Conservation (phyloP, 2,329 filamentous ascomycete genomes). For the Phialemonium atrogriseum region DNA sequence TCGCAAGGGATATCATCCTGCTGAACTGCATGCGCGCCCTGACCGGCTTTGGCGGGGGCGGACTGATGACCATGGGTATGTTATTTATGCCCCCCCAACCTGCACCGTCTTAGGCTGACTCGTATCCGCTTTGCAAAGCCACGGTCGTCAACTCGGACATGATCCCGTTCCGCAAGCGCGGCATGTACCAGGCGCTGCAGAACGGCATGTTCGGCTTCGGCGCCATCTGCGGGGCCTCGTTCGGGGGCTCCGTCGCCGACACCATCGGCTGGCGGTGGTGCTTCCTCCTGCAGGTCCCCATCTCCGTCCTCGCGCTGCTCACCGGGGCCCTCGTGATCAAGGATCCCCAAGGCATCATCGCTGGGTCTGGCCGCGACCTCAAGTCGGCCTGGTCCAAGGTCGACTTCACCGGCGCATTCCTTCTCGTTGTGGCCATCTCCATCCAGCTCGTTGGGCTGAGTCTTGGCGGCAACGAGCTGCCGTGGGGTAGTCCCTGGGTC, state of each 20-base stretch:
- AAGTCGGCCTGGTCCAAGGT: constrained; percentile 42
- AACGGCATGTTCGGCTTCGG: constrained; percentile 56
- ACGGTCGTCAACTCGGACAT: constrained; percentile 56
- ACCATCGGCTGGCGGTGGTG: constrained; percentile 61
- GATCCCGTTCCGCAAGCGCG: constrained; percentile 46
- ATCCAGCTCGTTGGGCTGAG: constrained; percentile 47
- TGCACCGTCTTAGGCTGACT: neutral
- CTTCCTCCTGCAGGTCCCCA: constrained; percentile 53
- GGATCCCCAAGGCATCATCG: constrained; percentile 28
- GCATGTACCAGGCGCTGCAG: constrained; percentile 53
- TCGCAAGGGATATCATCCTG: constrained; percentile 48
- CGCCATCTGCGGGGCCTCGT: constrained; percentile 52
- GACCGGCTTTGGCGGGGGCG: constrained; percentile 62
- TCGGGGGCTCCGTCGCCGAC: constrained; percentile 58
- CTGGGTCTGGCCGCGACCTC: constrained; percentile 17
- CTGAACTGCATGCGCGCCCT: constrained; percentile 59
- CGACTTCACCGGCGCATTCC: constrained; percentile 47
- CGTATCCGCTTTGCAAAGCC: constrained; percentile 25
- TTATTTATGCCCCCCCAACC: constrained; percentile 3
- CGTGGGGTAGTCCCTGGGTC: constrained; percentile 42
- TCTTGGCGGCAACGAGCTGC: constrained; percentile 45
- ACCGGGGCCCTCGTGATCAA: constrained; percentile 45
- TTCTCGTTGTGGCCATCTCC: constrained; percentile 51
- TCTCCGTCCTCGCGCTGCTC: constrained; percentile 45
- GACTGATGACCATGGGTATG: constrained; percentile 60